Base-by-base conservation (phyloP, 768 basidiomycete genomes). In the Hygrophoropsis aurantiaca region DNA sequence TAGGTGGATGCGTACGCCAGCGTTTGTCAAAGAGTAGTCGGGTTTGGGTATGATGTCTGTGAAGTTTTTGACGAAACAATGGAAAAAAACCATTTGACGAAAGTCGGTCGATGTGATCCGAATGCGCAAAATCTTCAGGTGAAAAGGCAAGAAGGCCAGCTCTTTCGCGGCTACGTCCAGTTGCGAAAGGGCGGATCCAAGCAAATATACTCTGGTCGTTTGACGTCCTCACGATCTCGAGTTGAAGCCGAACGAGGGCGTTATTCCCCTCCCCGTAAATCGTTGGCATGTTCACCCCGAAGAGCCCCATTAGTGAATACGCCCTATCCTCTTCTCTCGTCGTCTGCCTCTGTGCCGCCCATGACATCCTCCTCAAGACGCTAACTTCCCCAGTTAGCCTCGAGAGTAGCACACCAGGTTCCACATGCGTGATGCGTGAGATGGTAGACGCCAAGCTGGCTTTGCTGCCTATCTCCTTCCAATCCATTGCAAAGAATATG, bases 261-360 rank as follows among this genome's bases (percentile, higher is more conserved):
- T 48, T 50, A 11, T 27, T 44, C 16, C 54, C 56, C 34, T 55
- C 56, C 24, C 58, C 58, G 20, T 59, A 59, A 21, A 39, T 37
- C n/a, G 54, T 48, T 3, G 57, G 44, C 37, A 59, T 43, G 26
- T 40, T 36, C 11, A 55, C 42, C 9, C 38, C 40, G 20, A 59
- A 51, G 11, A 59, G 13, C 11, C 53, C 56, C 53, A 65, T 57
- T 36, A 65, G 51, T 20, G 47, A 56, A 32, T 65, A 65, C 5
- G 65, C 60, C 11, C 42, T 37, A 48, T 67, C 64, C 39, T 67
- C 64, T 32, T 53, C 15, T 46, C 58, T 51, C 5, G 60, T 65
- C 19, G 64, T 65, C 50, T 55, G 55, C 43, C 64, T 62, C 32
- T 26, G 48, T 0, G 63, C 52, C 9, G 65, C 65, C 64, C 64